Evolutionary conservation across 2,329 filamentous ascomycete species (phyloP).

Genomic region (Hymenoscyphus albidus): DNA sequence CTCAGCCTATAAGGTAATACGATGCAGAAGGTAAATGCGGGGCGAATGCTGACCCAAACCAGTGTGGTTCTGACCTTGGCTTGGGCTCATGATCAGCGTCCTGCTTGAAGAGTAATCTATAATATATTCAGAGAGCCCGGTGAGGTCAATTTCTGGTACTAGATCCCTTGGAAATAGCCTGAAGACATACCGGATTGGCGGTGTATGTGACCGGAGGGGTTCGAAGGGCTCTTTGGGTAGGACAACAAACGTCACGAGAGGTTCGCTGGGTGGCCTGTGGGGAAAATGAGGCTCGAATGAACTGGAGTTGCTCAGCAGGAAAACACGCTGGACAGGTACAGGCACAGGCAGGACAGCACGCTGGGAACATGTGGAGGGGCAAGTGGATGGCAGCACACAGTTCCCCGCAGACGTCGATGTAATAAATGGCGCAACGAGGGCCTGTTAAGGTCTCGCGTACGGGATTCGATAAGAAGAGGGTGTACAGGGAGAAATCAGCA

Average conservation of each 20-base stretch:
- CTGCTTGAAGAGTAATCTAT: not conserved
- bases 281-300: not conserved
- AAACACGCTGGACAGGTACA: not conserved
- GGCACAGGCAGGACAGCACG: not conserved
- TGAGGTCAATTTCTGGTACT: slow-evolving; percentile 2
- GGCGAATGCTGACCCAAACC: slow-evolving; percentile 5
- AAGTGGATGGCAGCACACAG: not conserved
- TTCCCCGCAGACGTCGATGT: slow-evolving; percentile 3
- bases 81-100: slow-evolving; percentile 10
- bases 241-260: not conserved
- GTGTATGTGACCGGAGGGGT: not conserved
- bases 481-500: not conserved
- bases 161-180: slow-evolving; percentile 7
- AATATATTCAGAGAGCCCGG: not conserved
- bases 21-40: slow-evolving; percentile 8
- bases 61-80: not conserved
- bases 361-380: too few species aligned
- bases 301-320: slow-evolving; percentile 3
- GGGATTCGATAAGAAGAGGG: not conserved
- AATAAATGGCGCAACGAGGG: slow-evolving; percentile 8
- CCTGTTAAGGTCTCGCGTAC: too few species aligned
- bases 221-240: not conserved
- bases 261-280: not conserved
- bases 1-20: slow-evolving; percentile 11
- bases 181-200: not conserved